phyloP scores from a whole-genome alignment of 2,329 filamentous ascomycete genomes.

The Myriangium duriaei region DNA sequence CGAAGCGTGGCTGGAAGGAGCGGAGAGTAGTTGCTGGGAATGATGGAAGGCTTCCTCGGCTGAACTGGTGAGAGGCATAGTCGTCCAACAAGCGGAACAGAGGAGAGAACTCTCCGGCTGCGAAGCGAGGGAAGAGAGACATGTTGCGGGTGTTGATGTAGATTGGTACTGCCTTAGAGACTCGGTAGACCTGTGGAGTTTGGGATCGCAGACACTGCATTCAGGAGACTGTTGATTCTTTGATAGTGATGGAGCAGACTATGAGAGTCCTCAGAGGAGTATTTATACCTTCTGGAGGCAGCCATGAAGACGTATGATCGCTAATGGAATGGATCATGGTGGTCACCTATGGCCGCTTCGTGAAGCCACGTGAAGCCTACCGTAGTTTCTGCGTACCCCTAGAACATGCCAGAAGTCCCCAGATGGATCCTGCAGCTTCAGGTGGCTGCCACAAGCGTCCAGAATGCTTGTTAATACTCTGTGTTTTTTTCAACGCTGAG shows the following conservation, averaged over 20 bases:
- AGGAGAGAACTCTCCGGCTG: slow-evolving; percentile 24
- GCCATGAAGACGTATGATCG: neutral
- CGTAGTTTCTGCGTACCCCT: neutral
- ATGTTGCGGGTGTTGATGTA: slow-evolving; percentile 20
- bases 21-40: slow-evolving; percentile 22
- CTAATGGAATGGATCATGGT: neutral
- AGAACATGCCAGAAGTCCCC: neutral
- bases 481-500: no score
- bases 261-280: neutral
- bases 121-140: slow-evolving; percentile 23
- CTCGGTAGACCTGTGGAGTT: slow-evolving; percentile 18
- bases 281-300: neutral
- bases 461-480: no score
- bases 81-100: slow-evolving; percentile 38
- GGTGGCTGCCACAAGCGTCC: no score
- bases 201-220: slow-evolving; percentile 7
- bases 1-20: slow-evolving; percentile 65
- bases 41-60: slow-evolving; percentile 12
- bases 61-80: slow-evolving; percentile 26
- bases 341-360: neutral
- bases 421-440: neutral
- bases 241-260: no score
- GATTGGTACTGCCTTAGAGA: slow-evolving; percentile 16
- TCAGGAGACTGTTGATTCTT: no score
- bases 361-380: neutral